A percentile compares a stretch with the other conserved stretches of the same genome.
These are phyloP conservation scores for Anethum foeniculum DNA, from an alignment of 140 eudicot genomes.

Conservation along the genomic window DNA sequence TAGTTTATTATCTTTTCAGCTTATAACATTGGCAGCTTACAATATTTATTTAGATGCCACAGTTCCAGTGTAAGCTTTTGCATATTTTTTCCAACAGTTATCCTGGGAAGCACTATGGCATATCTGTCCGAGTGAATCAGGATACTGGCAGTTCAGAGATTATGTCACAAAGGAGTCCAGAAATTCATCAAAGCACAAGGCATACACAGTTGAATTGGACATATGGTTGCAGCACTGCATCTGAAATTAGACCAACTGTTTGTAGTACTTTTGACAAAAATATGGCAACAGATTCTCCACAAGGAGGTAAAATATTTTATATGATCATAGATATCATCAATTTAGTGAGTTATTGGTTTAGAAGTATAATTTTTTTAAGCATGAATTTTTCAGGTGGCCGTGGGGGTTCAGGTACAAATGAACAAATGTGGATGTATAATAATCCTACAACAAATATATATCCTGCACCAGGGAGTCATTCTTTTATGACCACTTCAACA, in stretches of 20 bases:
- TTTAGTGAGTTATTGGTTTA: background rate
- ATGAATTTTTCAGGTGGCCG: slow-evolving; percentile 26
- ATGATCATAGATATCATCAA: background rate
- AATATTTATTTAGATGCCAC: background rate
- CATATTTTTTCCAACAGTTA: slow-evolving; percentile 38
- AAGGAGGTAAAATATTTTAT: slow-evolving; percentile 29
- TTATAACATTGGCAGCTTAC: background rate
- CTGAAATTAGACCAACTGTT: slow-evolving; percentile 25
- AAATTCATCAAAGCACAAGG: slow-evolving; percentile 39
- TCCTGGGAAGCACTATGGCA: slow-evolving; percentile 31
- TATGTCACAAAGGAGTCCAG: slow-evolving; percentile 57
- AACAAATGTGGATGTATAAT: slow-evolving; percentile 56
- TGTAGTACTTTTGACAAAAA: slow-evolving; percentile 13
- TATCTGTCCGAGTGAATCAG: slow-evolving; percentile 15
- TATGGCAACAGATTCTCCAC: slow-evolving; percentile 19
- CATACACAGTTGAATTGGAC: slow-evolving; percentile 38
- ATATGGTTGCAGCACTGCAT: slow-evolving; percentile 18
- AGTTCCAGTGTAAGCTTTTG: slow-evolving; percentile 2
- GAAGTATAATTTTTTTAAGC: background rate
- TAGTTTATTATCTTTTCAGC: background rate
- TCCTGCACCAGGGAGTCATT: slow-evolving; percentile 32
- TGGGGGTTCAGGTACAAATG: slow-evolving; percentile 34
- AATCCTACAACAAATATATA: slow-evolving; percentile 37
- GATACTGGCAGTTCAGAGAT: slow-evolving; percentile 41
- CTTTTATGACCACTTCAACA: slow-evolving; percentile 27